Evolutionary conservation across 139 green algal genomes (phyloP).

Genomic region (Closterium sp.): DNA sequence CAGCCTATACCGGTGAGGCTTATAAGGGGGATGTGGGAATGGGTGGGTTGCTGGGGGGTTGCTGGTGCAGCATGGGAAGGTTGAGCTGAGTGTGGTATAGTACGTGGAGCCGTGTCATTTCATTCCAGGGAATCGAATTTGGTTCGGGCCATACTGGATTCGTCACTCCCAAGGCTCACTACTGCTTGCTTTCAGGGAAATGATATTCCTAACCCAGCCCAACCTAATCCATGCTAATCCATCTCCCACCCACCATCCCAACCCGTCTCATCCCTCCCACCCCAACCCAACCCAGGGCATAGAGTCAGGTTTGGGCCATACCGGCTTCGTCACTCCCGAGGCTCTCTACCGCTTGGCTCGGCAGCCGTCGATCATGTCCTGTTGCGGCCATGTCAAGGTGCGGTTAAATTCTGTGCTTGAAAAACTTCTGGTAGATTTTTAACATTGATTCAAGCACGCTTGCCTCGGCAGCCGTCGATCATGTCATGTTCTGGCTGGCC

Average conservation of each 20-base stretch:
- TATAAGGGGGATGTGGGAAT: neutral
- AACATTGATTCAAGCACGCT: neutral
- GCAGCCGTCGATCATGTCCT: neutral
- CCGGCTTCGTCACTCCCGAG: neutral
- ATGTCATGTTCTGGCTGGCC: too few relatives aligned
- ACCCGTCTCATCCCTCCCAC: too few relatives aligned
- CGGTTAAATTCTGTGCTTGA: neutral
- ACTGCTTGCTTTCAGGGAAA: too few relatives aligned
- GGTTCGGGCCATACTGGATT: too few relatives aligned
- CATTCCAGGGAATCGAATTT: too few relatives aligned
- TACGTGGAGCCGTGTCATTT: neutral
- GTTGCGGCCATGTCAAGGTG: neutral
- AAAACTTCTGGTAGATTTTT: too few relatives aligned
- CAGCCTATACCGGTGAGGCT: constrained; percentile 12
- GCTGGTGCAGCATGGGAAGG: neutral
- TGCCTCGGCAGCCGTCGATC: neutral
- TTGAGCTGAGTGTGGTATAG: neutral
- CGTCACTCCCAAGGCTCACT: too few relatives aligned
- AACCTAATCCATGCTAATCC: neutral
- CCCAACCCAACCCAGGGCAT: neutral
- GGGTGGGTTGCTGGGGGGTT: too few relatives aligned
- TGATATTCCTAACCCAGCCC: too few relatives aligned
- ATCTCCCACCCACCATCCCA: neutral
- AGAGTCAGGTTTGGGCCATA: neutral
- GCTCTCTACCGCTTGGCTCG: neutral